Percentiles rank a stretch among this genome's conserved stretches.
Conservation (phyloP, 2,329 filamentous ascomycete genomes). For the Monilinia laxa region DNA sequence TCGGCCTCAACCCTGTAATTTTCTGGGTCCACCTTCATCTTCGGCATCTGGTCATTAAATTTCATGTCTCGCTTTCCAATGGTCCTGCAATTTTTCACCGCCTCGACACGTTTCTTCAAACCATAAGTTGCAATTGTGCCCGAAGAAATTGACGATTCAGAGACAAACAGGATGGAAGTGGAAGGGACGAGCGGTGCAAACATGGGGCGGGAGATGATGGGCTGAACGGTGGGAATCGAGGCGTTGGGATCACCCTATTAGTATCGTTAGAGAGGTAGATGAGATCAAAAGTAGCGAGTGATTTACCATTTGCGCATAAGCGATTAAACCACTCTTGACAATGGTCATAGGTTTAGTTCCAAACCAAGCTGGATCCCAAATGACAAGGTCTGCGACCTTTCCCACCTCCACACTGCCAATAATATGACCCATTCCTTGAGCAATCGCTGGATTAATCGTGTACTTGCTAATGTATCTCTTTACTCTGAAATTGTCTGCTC, state of each 20-base stretch:
- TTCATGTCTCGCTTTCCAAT: slow-evolving; percentile 88
- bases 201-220: slow-evolving; percentile 80
- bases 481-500: slow-evolving; percentile 85
- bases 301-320: slow-evolving; percentile 76
- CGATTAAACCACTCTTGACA: slow-evolving; percentile 85
- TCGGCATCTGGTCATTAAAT: slow-evolving; percentile 78
- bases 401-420: slow-evolving; percentile 86
- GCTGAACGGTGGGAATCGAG: slow-evolving; percentile 85
- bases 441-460: slow-evolving; percentile 88
- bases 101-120: slow-evolving; percentile 75
- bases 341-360: slow-evolving; percentile 81
- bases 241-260: slow-evolving; percentile 73
- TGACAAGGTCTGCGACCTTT: slow-evolving; percentile 83
- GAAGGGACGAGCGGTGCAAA: slow-evolving; percentile 72
- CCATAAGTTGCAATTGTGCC: slow-evolving; percentile 71
- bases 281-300: slow-evolving; percentile 29
- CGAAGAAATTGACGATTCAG: slow-evolving; percentile 64
- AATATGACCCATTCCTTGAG: slow-evolving; percentile 85
- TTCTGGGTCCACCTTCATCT: slow-evolving; percentile 91
- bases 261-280: slow-evolving; percentile 10
- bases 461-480: slow-evolving; percentile 95
- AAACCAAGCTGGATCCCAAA: slow-evolving; percentile 85
- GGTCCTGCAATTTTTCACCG: slow-evolving; percentile 72
- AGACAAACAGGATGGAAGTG: slow-evolving; percentile 81
- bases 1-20: slow-evolving; percentile 86